These are phyloP conservation scores for Sclerotinia trifoliorum DNA, from an alignment of 2,329 filamentous ascomycete species.

Conservation along the genomic window DNA sequence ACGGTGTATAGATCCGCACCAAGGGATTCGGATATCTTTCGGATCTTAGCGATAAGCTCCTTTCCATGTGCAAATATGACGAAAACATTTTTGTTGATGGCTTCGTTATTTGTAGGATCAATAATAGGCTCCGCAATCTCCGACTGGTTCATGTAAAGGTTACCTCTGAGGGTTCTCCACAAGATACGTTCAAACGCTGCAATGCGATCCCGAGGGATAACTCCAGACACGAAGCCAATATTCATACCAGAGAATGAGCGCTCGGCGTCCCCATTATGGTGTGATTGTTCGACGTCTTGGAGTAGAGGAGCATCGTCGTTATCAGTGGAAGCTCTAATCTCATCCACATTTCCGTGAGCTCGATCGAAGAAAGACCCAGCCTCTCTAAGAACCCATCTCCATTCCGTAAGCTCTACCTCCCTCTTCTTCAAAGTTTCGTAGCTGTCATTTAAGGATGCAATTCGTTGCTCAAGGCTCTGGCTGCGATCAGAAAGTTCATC, in stretches of 20 bases:
- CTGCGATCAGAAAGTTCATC: conserved; percentile 92
- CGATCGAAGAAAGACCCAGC: conserved; percentile 97
- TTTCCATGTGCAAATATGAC: conserved; percentile 99
- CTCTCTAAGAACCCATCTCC: conserved; percentile 96
- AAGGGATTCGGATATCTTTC: conserved; percentile 97
- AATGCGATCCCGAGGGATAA: conserved; percentile 89
- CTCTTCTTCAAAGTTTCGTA: conserved; percentile 98
- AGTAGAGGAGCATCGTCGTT: conserved; percentile 87
- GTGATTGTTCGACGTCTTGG: conserved; percentile 86
- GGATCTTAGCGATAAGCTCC: conserved; percentile 97
- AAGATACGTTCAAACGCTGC: conserved; percentile 95
- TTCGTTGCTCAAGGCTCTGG: conserved; percentile 86
- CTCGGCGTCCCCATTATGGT: conserved; percentile 59
- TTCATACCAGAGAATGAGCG: conserved; percentile 96
- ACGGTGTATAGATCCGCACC: conserved; percentile 95
- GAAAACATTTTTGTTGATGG: conserved; percentile 95
- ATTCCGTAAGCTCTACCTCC: conserved; percentile 94
- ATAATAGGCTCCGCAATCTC: conserved; percentile 93
- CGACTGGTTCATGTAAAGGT: conserved; percentile 99
- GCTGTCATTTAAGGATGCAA: conserved; percentile 91
- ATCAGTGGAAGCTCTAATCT: conserved; percentile 87
- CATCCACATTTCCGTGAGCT: conserved; percentile 92
- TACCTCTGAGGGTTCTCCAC: conserved; percentile 94
- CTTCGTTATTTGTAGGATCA: conserved; percentile 89
- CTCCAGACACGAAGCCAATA: conserved; percentile 96